A percentile compares a stretch with the other conserved stretches of the same genome.
Evolutionary conservation across 371 early-diverging fungal genomes (phyloP).

Genomic region (Funneliformis caledonium): DNA sequence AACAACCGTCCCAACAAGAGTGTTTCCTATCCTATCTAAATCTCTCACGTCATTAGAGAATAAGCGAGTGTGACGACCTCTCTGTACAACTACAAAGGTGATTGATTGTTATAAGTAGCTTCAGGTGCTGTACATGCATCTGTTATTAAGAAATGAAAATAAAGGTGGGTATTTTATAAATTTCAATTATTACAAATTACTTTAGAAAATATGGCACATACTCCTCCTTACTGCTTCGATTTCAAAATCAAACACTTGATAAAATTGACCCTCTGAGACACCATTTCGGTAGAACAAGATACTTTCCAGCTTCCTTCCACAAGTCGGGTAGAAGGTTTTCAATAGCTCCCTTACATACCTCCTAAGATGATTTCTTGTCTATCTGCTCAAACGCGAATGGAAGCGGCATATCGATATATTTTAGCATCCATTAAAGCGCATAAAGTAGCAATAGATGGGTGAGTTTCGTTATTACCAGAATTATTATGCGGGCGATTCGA

Average conservation of each 20-base stretch:
- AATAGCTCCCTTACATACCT: slow-evolving; percentile 84
- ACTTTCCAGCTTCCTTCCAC: slow-evolving; percentile 66
- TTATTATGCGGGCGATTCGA: slow-evolving; percentile 72
- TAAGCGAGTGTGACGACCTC: slow-evolving; percentile 94
- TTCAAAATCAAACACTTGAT: slow-evolving; percentile 70
- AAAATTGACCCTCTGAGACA: slow-evolving; percentile 80
- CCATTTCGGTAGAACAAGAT: slow-evolving; percentile 85
- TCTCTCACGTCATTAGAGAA: slow-evolving; percentile 75
- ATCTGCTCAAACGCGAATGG: slow-evolving; percentile 82
- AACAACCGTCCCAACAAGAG: slow-evolving; percentile 71
- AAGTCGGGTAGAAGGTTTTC: slow-evolving; percentile 67
- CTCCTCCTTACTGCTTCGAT: slow-evolving; percentile 61
- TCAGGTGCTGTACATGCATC: slow-evolving; percentile 69
- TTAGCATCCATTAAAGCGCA: slow-evolving; percentile 58
- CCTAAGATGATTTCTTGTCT: slow-evolving; percentile 88
- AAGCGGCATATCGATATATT: slow-evolving; percentile 76
- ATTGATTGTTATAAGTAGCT: slow-evolving; percentile 70
- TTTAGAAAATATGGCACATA: slow-evolving; percentile 46
- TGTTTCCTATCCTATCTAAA: slow-evolving; percentile 69
- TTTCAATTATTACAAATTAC: background rate
- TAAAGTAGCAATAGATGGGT: slow-evolving; percentile 88
- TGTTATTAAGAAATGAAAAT: background rate
- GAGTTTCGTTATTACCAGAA: slow-evolving; percentile 63
- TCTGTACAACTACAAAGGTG: slow-evolving; percentile 85
- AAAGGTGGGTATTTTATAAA: no score